Evolutionary conservation across 2,329 filamentous ascomycete genomes (phyloP).

Genomic region (Phaeosphaeria sp.): DNA sequence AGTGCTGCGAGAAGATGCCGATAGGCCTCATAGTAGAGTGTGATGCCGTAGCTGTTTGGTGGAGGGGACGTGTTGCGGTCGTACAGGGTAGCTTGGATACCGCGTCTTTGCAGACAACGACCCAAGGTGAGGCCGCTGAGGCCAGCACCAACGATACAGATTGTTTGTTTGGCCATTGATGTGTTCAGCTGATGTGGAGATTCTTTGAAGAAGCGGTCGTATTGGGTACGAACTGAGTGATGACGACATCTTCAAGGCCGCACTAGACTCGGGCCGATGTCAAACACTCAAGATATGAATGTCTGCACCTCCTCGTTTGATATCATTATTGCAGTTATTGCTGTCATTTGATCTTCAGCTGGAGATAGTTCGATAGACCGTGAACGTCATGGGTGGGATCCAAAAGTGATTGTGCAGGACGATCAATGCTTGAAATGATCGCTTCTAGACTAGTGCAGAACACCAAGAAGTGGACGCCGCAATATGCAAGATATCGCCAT

Average conservation of each 20-base stretch:
- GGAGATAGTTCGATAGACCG: not conserved
- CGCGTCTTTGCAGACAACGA: constrained; percentile 41
- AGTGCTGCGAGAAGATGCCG: constrained; percentile 41
- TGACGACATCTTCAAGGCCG: not conserved
- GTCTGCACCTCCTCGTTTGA: not conserved
- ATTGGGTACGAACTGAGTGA: not conserved
- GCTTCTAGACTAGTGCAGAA: not conserved
- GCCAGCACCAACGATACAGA: constrained; percentile 53
- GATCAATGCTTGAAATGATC: not conserved
- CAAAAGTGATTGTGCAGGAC: not conserved
- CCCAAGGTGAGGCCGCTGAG: constrained; percentile 53
- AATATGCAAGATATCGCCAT: not conserved
- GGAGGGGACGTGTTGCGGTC: constrained; percentile 37
- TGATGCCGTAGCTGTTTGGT: constrained; percentile 50
- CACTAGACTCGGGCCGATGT: not conserved
- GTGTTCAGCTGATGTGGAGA: not conserved
- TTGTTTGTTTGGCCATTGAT: constrained; percentile 3
- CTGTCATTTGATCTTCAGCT: not conserved
- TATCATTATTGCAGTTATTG: not conserved
- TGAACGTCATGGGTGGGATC: not conserved
- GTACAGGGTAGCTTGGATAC: constrained; percentile 42
- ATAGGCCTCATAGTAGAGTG: constrained; percentile 43
- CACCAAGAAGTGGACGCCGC: not conserved
- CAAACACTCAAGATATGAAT: not conserved
- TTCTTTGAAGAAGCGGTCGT: not conserved